Base-by-base conservation (phyloP, 1,284 basidiomycete genomes). In the Takashimella koratensis region DNA sequence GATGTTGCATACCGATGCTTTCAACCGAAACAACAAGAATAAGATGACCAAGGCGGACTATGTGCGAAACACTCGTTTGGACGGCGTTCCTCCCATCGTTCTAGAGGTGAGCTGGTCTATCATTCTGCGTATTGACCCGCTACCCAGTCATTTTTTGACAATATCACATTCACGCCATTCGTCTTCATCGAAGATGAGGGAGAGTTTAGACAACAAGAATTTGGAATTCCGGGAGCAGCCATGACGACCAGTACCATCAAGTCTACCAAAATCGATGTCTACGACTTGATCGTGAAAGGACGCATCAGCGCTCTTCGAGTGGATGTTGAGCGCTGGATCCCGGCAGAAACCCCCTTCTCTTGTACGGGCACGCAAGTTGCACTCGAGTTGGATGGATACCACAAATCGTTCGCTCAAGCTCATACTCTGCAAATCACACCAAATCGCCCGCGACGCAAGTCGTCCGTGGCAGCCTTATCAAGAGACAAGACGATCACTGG, bases 1-100 rank as follows among this genome's bases (percentile, higher is more conserved):
- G 72, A 98, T 99, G 93, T 80, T 99, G 44, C 94, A 98, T 71
- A 98, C 96, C 11, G 95, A 98, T 70, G 88, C 88, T 1, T 98
- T 98, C 80, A 98, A 98, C 77, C 90, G 87, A 76, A 92, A 90
- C 62, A 98, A 97, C 76, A 97, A 91, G 77, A 86, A 86, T 59
- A 98, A 98, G 78, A 98, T 99, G 96, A 86, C 87, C 27, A 96
- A 94, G 71, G 79, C 84, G 2, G 93, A 95, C 67, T 97, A 97
- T 68, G 80, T 96, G 59, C 88, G 85, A 76, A 97, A 97, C 67
- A 94, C 93, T 0, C 80, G 83, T 49, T 81, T 95, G 57, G 88
- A 91, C n/a, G 92, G 92, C 11, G 83, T 96, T 19, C 79, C 84
- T 16, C 81, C 84, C 3, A 86, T 93, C 64, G 83, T 96, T 26